Conservation (phyloP, 805 yeast species). For the Starmerella davenportii region DNA sequence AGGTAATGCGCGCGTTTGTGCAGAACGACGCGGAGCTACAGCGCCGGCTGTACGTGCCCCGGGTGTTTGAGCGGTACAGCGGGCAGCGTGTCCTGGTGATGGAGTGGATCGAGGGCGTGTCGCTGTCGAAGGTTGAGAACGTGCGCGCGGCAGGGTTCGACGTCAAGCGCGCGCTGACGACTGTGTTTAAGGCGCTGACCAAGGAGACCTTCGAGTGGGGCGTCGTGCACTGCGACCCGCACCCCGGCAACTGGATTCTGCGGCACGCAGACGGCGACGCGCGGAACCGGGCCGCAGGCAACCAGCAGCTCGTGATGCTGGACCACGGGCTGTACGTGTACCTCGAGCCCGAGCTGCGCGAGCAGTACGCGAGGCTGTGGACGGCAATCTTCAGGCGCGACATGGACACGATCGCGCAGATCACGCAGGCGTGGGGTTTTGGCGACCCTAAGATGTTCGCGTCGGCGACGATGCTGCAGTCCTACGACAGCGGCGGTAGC, state of each 20-base stretch:
- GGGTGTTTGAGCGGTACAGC: slow-evolving; percentile 29
- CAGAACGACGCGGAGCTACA: slow-evolving; percentile 27
- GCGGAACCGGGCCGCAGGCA: slow-evolving; percentile 19
- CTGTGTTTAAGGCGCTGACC: slow-evolving; percentile 34
- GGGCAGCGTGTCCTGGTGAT: slow-evolving; percentile 37
- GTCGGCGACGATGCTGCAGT: slow-evolving; percentile 35
- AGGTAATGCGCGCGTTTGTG: slow-evolving; percentile 22
- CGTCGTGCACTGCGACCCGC: slow-evolving; percentile 57
- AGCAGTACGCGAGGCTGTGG: slow-evolving; percentile 48
- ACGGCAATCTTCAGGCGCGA: slow-evolving; percentile 39
- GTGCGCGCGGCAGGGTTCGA: slow-evolving; percentile 27
- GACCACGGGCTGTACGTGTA: slow-evolving; percentile 61
- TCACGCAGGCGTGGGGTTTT: slow-evolving; percentile 51
- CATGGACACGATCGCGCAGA: slow-evolving; percentile 28
- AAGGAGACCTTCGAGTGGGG: slow-evolving; percentile 51
- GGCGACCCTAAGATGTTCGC: slow-evolving; percentile 46
- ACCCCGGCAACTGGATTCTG: slow-evolving; percentile 59
- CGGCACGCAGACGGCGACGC: slow-evolving; percentile 20
- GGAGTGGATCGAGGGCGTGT: slow-evolving; percentile 64
- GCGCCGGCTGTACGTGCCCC: slow-evolving; percentile 35
- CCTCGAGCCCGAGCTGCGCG: slow-evolving; percentile 33
- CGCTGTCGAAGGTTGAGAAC: slow-evolving; percentile 31
- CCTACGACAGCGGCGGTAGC: slow-evolving; percentile 22
- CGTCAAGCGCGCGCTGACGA: slow-evolving; percentile 29
- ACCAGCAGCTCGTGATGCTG: slow-evolving; percentile 37